Evolutionary conservation across 2,329 filamentous ascomycete species (phyloP), one percentile per base, ranked within the genome.

Genomic region (Arthroderma sp.): DNA sequence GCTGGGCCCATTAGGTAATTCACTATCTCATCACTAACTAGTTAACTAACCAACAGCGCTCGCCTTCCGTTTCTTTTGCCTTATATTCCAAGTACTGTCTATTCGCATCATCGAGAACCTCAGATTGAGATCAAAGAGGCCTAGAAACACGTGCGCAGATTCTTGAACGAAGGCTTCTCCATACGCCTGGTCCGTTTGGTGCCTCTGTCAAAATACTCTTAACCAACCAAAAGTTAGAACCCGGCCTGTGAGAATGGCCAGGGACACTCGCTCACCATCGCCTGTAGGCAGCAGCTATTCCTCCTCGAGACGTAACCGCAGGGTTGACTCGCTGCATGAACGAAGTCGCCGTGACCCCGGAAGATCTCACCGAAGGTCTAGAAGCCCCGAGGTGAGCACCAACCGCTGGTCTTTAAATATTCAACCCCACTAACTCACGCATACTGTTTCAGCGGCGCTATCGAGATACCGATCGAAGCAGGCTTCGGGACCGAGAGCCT

Each of bases 251-350:
- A 68, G 57, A 64, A 76, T 76, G 73, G 72, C 71, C 70, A 72
- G 73, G 70, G 73, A 75, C 65, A 70, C 71, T 71, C 74, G 84
- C 83, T 89, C 84, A 88, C 85, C 84, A 84, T 86, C 82, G 80
- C 83, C 83, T 81, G 80, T 81, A 87, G 83, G 83, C 78, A 86
- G 83, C 74, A 80, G 83, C 62, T 74, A 77, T 66, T 80, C 78
- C 66, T 78, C 80, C 60, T 80, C 78, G 69, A 82, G 78, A 69
- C 77, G 78, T 49, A 66, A 56, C 56, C 68, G 70, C 57, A 69
- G 71, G 64, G 73, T 72, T 54, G 67, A 74, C 60, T 65, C 70
- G 56, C 67, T 71, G 50, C 63, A 68, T 55, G 72, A 74, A 42
- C 66, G 67, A 57, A 69, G 65, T 53, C 63, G 71, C 36, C 65